Conservation (phyloP, 129 eudicot genomes). For the Chrysanthemum lavandulifolium region DNA sequence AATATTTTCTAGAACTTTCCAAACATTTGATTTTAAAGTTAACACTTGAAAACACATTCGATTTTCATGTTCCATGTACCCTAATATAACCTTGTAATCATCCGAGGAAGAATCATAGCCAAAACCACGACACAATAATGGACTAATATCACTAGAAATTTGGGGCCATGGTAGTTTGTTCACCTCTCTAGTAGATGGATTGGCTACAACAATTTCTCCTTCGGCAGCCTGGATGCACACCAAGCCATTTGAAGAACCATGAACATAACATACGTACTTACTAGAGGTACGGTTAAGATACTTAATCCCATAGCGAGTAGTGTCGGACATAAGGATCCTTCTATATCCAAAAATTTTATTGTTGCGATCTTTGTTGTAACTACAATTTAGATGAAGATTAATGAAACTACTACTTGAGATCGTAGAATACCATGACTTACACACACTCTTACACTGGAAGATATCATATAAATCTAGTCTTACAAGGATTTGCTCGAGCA, state of each 20-base stretch:
- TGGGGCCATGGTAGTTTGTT: neutral
- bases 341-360: neutral
- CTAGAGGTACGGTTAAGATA: neutral
- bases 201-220: neutral
- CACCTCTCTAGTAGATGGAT: constrained; percentile 4
- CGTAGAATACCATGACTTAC: neutral
- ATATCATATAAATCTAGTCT: neutral
- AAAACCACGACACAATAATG: constrained; percentile 3
- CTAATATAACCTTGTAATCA: neutral
- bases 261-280: neutral
- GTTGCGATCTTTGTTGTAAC: neutral
- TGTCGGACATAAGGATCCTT: neutral
- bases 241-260: constrained; percentile 16
- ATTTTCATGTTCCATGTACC: neutral
- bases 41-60: neutral
- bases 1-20: neutral
- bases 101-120: constrained; percentile 10
- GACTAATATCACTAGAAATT: neutral
- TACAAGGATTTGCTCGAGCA: neutral
- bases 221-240: neutral
- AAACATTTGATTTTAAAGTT: constrained; percentile 8
- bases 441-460: neutral
- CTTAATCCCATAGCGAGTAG: no score
- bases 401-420: neutral
- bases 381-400: neutral